Evolutionary conservation across 2,329 filamentous ascomycete species (phyloP), one percentile per base, ranked within the genome.

Genomic region (Aureobasidium vineae): DNA sequence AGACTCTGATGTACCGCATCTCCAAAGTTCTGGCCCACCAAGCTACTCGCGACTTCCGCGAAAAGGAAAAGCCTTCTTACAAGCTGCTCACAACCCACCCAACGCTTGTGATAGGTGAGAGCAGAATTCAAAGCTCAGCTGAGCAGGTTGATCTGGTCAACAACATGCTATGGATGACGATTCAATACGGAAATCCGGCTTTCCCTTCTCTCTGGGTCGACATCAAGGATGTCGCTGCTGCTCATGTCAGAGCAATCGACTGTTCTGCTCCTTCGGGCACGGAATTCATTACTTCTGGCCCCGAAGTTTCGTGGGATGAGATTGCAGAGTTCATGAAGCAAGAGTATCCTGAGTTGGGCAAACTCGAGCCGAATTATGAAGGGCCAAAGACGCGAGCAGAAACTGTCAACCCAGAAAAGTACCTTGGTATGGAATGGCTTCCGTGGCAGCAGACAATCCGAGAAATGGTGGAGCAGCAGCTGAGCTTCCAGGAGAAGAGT

Each of bases 1-100:
- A 69, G 33, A 70, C 63, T 60, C 19, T 70, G 68, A 70, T 67
- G 45, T 65, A 65, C 13, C 61, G 61, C n/a, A 40, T 56, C 38
- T 65, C 61, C 26, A 75, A 75, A 38, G 68, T 74, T 40, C 68
- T 74, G 8, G 74, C 74, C 1, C 71, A 73, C 53, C 71, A 73
- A 53, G 73, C 72, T 6, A 70, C 71, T 1, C 69, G 67, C 11
- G 66, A 71, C 5, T 75, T 72, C 36, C 41, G 70, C 2, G 33
- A 60, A 5, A 41, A 68, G 5, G 56, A 72, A 45, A 71, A 69
- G 8, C 72, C 73, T 2, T 40, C 66, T 2, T 76, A 70, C 63
- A 67, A 64, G 16, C 33, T 74, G 23, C 53, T 72, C 31, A 73
- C 71, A 2, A 67, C 75, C 13, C 72, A 74, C 50, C 73, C 74